Base-by-base conservation (phyloP, 78 protist genomes). In the Bodo saltans region DNA sequence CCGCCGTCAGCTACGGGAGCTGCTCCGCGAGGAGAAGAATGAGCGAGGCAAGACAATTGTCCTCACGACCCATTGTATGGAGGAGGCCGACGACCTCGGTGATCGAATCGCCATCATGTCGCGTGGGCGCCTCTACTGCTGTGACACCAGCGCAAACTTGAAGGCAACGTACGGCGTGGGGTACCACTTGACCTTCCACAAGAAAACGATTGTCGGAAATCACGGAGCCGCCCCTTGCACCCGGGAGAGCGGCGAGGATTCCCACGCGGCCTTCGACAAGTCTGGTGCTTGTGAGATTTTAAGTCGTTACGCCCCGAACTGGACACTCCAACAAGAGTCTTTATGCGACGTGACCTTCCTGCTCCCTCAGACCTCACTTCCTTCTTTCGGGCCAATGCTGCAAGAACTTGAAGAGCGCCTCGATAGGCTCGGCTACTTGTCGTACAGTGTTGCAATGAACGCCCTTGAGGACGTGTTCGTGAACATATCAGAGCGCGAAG, bases 141-240 rank as follows among this genome's bases (percentile, higher is more conserved):
- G 32, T 27, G 89, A 88, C 60, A 72, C 80, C 35, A 26, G 87
- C 11, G 40, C 91, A 41, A 83, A 71, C 42, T 83, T 96, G 67
- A 94, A 93, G 84, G 70, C 52, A 11, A 34, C 52, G 38, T 95
- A 84, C 75, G 97, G 96, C 4, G 87, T 40, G n/a, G 98, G 98
- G n/a, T 95, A 93, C 84, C 38, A 52, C 79, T 33, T 93, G 78
- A 83, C 34, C n/a, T 0, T 91, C n/a, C n/a, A n/a, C n/a, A n/a
- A n/a, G n/a, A n/a, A n/a, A n/a, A n/a, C n/a, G n/a, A n/a, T n/a
- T n/a, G n/a, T n/a, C n/a, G n/a, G n/a, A n/a, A n/a, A n/a, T n/a
- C n/a, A n/a, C n/a, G n/a, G n/a, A n/a, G n/a, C n/a, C n/a, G n/a
- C n/a, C n/a, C n/a, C n/a, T n/a, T n/a, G n/a, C n/a, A n/a, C n/a